Conservation (phyloP, 1,139 yeast species). For the Magnusiomyces tetraspermus region DNA sequence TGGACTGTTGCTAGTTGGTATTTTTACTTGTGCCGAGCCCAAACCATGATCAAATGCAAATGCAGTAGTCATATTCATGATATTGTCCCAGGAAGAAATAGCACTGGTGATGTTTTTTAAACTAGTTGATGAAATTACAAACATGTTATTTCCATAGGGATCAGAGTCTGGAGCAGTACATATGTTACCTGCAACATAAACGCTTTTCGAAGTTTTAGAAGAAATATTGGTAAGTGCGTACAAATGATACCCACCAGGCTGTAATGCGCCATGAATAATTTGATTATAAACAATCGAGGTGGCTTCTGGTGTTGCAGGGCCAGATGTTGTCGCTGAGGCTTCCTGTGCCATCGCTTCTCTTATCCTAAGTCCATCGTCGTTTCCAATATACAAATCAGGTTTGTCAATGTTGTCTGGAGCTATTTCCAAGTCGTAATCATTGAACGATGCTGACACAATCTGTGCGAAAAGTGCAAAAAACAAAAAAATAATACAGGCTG, state of each 20-base stretch:
- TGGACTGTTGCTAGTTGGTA: neutral
- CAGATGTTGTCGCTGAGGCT: neutral
- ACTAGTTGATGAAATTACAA: neutral
- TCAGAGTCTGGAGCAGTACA: neutral
- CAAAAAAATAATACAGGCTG: too few relatives aligned
- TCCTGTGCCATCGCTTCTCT: neutral
- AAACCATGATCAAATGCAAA: neutral
- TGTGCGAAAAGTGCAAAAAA: too few relatives aligned
- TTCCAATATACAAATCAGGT: neutral
- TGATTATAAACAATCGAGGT: conserved; percentile 3
- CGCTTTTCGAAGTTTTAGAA: neutral
- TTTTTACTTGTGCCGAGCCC: neutral
- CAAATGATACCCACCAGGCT: neutral
- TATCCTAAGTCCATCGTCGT: neutral
- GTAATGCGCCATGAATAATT: neutral
- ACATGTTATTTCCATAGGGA: neutral
- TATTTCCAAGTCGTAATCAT: neutral
- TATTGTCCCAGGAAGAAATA: neutral
- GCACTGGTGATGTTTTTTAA: neutral
- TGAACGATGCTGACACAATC: neutral
- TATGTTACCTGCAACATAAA: neutral
- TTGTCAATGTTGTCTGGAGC: neutral
- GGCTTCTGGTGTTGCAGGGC: neutral
- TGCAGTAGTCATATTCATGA: neutral
- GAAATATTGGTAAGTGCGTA: neutral